Evolutionary conservation across 2,329 filamentous ascomycete species (phyloP), one percentile per base, ranked within the genome.

Genomic region (Ceratocystis cubensis): DNA sequence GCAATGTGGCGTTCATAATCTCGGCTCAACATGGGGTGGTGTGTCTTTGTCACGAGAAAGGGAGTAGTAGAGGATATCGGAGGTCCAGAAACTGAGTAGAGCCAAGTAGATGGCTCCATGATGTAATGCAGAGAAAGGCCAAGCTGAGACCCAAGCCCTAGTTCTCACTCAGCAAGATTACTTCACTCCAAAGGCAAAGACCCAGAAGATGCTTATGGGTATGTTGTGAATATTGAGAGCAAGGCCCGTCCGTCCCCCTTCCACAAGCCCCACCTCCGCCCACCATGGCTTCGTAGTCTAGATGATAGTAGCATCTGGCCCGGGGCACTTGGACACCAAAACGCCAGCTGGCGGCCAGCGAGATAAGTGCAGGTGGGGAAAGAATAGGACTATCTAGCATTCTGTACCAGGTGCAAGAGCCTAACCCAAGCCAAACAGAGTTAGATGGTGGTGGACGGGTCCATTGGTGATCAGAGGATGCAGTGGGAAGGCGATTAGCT

Each of bases 1-100:
- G n/a, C 15, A n/a, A 17, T 59, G 56, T 59, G 56, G 56, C 56
- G 56, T 8, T 59, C 5, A 20, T 59, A 59, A 59, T 59, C 56
- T 59, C 56, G 56, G 56, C 56, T 59, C 17, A 33, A 30, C 28
- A 59, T 59, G 56, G 56, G 37, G 10, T 15, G 10, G 13, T 20
- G 37, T n/a, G 13, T n/a, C 20, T 37, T 59, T n/a, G 5, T n/a
- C 20, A 30, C 56, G 33, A 30, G 53, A 15, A 37, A 20, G 25
- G 6, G 37, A 15, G 37, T 15, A 41, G 37, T 10, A 41, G 37
- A 15, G 37, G 13, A 41, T 41, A 15, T 15, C 10, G 2, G 22
- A 28, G 20, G 7, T 56, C 22, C 20, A 48, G 17, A 8, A 8
- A 41, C 37, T 13, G 37, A 41, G 37, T 41, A 41, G 10, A 13